phyloP scores from a whole-genome alignment of 495 filamentous ascomycete genomes.

The Tuber borchii region DNA sequence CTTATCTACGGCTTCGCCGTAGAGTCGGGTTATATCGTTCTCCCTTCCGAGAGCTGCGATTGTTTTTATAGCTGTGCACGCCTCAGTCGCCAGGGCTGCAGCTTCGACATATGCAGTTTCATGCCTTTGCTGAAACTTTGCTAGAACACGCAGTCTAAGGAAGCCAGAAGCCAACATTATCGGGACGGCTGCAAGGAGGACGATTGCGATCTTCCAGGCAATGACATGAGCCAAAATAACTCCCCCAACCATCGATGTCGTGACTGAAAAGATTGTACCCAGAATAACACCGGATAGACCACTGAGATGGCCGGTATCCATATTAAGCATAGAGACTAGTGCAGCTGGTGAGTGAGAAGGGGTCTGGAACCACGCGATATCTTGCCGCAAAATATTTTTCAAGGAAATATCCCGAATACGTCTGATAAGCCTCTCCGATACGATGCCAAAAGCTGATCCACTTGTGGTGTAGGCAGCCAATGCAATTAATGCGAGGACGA shows the following conservation, averaged over 20 bases:
- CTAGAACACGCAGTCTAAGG: conserved; percentile 51
- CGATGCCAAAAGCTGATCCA: conserved; percentile 48
- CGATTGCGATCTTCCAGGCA: conserved; percentile 59
- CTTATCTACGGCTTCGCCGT: conserved; percentile 45
- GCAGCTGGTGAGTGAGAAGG: conserved; percentile 49
- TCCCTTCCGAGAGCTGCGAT: conserved; percentile 54
- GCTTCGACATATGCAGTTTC: conserved; percentile 53
- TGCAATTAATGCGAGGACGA: conserved; percentile 49
- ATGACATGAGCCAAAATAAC: conserved; percentile 53
- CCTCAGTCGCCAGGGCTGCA: conserved; percentile 54
- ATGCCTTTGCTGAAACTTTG: conserved; percentile 56
- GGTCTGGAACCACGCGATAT: conserved; percentile 49
- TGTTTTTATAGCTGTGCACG: conserved; percentile 54
- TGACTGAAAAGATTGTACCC: conserved; percentile 47
- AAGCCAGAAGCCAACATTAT: conserved; percentile 52
- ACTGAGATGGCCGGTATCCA: conserved; percentile 49
- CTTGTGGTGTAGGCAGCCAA: conserved; percentile 47
- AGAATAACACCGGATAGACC: conserved; percentile 47
- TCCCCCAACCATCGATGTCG: conserved; percentile 45
- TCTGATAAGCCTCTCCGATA: conserved; percentile 48
- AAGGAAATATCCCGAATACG: conserved; percentile 48
- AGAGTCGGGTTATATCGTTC: conserved; percentile 47
- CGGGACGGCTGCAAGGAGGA: conserved; percentile 53
- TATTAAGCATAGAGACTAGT: conserved; percentile 51
- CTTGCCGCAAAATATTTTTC: conserved; percentile 47